phyloP scores from a whole-genome alignment of 441 rosid species.

The Flueggea neowawraea region DNA sequence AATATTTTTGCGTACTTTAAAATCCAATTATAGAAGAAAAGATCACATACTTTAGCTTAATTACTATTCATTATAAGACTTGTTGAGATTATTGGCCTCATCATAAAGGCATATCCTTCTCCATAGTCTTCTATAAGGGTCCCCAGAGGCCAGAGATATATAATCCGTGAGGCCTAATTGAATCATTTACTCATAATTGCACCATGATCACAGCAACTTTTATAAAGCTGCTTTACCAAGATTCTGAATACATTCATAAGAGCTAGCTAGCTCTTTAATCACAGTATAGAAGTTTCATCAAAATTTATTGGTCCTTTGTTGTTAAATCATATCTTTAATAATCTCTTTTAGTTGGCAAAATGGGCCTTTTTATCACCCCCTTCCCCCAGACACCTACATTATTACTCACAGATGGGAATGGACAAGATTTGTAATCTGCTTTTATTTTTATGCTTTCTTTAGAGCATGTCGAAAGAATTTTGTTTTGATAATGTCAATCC shows the following conservation, averaged over 20 bases:
- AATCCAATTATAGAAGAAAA: no score
- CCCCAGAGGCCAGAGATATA: not conserved
- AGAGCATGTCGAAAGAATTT: not conserved
- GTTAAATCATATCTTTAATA: not conserved
- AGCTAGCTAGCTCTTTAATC: not conserved
- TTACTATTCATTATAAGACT: no score
- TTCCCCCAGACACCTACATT: not conserved
- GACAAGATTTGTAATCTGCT: not conserved
- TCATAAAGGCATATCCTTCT: not conserved
- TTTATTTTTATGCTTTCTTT: not conserved
- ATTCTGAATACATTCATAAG: constrained; percentile 15
- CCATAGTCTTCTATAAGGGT: not conserved
- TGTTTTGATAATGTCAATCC: not conserved
- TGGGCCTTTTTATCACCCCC: not conserved
- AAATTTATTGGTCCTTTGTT: not conserved
- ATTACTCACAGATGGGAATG: not conserved
- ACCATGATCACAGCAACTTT: constrained; percentile 16
- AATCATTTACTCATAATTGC: constrained; percentile 34
- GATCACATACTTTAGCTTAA: no score
- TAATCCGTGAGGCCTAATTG: constrained; percentile 5
- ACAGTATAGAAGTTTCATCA: constrained; percentile 17
- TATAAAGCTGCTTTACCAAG: constrained; percentile 33
- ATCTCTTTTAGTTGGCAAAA: not conserved
- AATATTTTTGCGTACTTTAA: no score
- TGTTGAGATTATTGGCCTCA: not conserved